Evolutionary conservation across 1,284 basidiomycete genomes (phyloP), one percentile per base, ranked within the genome.

Genomic region (Tausonia pullulans): DNA sequence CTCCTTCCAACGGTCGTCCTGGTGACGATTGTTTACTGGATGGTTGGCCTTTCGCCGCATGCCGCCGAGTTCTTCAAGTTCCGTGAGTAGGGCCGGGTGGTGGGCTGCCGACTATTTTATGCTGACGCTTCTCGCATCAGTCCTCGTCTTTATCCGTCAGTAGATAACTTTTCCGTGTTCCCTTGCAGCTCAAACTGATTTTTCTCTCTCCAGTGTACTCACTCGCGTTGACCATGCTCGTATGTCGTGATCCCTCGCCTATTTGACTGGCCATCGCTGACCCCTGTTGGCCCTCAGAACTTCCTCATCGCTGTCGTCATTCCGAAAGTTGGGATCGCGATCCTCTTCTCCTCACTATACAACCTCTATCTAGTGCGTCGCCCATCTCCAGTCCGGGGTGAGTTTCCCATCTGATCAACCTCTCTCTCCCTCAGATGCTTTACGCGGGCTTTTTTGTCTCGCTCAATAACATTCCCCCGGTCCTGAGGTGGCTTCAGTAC

Each of bases 401-500:
- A 5, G 8, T 6, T 55, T 57, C 5, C 27, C 27, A 3, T n/a
- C 45, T 58, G 67, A 68, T 44, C 58, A 50, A 46, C 27, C 11
- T n/a, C 43, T 55, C 8, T 64, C 68, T 40, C 55, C 41, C 67
- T 58, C 41, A 41, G 14, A 16, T 62, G 1, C 43, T 49, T 3
- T 72, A 65, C 71, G 70, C 71, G 46, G 75, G 77, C n/a, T 79
- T 79, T 72, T 80, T 95, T 73, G 88, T 92, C 58, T 87, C 93
- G 72, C 79, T 93, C 64, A 75, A 78, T 66, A 79, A 81, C 64
- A 92, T 93, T 67, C 89, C 90, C 1, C 86, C 87, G 0, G 88
- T 89, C 0, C 79, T 93, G 2, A 82, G 90, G 11, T 93, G 90
- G 90, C 77, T 94, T 57, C 87, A 92, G 71, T 95, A 88, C 57